Evolutionary conservation across 768 basidiomycete genomes (phyloP).

Genomic region (Kwoniella europaea): DNA sequence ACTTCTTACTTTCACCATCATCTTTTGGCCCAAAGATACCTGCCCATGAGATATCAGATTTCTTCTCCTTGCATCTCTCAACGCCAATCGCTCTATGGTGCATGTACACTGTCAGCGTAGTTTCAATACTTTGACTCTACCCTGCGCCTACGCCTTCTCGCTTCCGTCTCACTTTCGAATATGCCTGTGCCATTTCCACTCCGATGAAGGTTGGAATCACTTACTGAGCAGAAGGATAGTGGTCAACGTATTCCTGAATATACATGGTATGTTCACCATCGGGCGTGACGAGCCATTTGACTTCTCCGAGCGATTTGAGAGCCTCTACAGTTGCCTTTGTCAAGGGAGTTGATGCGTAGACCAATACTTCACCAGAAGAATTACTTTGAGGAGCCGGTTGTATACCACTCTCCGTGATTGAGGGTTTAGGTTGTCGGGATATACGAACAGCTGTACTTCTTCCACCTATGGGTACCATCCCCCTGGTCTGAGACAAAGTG

Average conservation of each 20-base stretch:
- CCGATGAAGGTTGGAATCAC: neutral
- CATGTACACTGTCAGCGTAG: neutral
- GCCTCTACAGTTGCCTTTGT: conserved; percentile 69
- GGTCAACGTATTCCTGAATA: conserved; percentile 62
- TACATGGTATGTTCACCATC: conserved; percentile 59
- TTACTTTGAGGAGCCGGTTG: conserved; percentile 17
- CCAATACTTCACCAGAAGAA: conserved; percentile 66
- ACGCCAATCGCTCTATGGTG: conserved; percentile 66
- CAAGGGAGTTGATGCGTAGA: conserved; percentile 79
- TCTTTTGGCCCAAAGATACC: conserved; percentile 66
- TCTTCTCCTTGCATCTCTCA: conserved; percentile 62
- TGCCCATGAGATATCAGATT: conserved; percentile 59
- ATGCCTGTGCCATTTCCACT: too few species aligned
- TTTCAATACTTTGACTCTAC: neutral
- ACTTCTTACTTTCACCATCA: conserved; percentile 69
- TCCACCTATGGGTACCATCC: conserved; percentile 76
- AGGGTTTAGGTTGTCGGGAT: conserved; percentile 51
- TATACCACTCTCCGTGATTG: conserved; percentile 12
- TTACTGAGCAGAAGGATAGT: conserved; percentile 64
- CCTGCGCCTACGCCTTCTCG: neutral
- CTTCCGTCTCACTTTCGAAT: too few species aligned
- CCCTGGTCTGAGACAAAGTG: conserved; percentile 59
- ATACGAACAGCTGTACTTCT: conserved; percentile 80
- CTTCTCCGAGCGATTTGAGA: conserved; percentile 16
- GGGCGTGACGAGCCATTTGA: conserved; percentile 58